phyloP scores from a whole-genome alignment of 768 basidiomycete species.

The Macrolepiota albuminosa region DNA sequence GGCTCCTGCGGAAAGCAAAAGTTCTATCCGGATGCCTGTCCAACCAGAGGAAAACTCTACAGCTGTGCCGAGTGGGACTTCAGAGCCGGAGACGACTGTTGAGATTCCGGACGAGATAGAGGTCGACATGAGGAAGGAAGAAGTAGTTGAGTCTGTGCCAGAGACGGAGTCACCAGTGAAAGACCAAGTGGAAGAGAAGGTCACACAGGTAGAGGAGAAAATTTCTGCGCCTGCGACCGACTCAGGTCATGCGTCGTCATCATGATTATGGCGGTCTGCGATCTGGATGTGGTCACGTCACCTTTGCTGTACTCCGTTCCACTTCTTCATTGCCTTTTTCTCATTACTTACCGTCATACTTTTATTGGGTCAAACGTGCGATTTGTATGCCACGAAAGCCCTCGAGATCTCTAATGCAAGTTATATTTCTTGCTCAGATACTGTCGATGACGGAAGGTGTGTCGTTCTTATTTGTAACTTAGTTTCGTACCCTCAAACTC shows the following conservation, averaged over 20 bases:
- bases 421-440: background rate
- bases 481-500: background rate
- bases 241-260: background rate
- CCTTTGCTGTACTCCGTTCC: background rate
- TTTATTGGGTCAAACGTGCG: background rate
- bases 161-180: background rate
- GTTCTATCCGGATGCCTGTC: background rate
- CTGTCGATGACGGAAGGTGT: background rate
- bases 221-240: background rate
- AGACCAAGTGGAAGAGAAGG: background rate
- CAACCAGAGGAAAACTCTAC: background rate
- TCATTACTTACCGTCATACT: background rate
- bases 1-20: background rate
- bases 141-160: background rate
- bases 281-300: background rate
- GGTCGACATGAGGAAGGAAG: background rate
- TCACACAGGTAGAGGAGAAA: background rate
- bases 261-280: background rate
- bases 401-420: background rate
- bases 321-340: background rate
- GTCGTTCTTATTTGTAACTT: background rate
- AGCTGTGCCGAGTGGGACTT: background rate
- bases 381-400: background rate
- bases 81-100: background rate
- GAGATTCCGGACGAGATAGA: conserved; percentile 2